A percentile compares a stretch with the other conserved stretches of the same genome.
Evolutionary conservation across 192 early-diverging fungal species (phyloP).

Genomic region (Backusella tarrabulga): DNA sequence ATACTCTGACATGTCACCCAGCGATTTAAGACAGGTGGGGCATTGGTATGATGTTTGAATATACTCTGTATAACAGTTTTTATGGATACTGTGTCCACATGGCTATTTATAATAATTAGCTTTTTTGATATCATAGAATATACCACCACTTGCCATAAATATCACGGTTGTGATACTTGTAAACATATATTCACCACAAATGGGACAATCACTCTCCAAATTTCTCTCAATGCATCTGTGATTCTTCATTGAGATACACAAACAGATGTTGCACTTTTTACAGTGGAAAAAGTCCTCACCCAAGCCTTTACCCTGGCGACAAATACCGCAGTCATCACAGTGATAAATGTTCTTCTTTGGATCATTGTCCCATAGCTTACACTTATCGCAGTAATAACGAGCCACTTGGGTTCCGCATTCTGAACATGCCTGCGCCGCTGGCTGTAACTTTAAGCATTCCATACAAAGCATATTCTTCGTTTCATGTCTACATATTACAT

Average conservation of each 20-base stretch:
- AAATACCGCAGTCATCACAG: conserved; percentile 91
- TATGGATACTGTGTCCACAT: conserved; percentile 93
- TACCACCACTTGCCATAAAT: conserved; percentile 67
- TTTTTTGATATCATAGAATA: background rate
- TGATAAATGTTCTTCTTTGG: conserved; percentile 86
- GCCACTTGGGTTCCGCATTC: conserved; percentile 69
- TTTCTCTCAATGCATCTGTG: conserved; percentile 93
- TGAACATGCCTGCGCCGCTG: conserved; percentile 70
- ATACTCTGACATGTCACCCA: conserved; percentile 80
- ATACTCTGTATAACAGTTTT: conserved; percentile 79
- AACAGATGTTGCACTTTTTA: conserved; percentile 87
- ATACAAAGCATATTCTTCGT: conserved; percentile 91
- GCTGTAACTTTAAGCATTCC: conserved; percentile 82
- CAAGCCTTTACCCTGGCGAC: conserved; percentile 79
- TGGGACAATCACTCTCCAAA: conserved; percentile 90
- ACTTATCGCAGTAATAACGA: conserved; percentile 83
- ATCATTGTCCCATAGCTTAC: conserved; percentile 91
- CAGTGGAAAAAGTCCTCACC: conserved; percentile 90
- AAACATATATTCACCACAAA: conserved; percentile 95
- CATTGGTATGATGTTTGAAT: conserved; percentile 93
- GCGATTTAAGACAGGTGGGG: conserved; percentile 90
- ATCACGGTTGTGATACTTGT: conserved; percentile 80
- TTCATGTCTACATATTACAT: conserved; percentile 31
- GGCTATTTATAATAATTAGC: conserved; percentile 43
- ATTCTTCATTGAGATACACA: conserved; percentile 69